These are phyloP conservation scores for Amanita inopinata DNA, from an alignment of 768 basidiomycete genomes.

Conservation along the genomic window DNA sequence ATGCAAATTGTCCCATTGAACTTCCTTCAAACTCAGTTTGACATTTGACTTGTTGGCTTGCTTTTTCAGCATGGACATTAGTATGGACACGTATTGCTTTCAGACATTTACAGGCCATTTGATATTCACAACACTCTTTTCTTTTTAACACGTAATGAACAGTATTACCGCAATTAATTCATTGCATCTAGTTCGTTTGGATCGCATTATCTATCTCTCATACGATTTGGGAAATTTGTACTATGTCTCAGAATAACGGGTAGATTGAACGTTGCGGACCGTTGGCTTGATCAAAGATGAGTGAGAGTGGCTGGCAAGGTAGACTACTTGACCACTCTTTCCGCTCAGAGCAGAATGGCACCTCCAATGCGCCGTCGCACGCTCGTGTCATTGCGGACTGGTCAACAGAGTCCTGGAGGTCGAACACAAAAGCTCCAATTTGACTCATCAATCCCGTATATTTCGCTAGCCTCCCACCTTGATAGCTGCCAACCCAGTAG, in stretches of 20 bases:
- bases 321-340: background rate
- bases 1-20: conserved; percentile 64
- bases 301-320: conserved; percentile 3
- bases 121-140: conserved; percentile 3
- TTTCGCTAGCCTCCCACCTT: too few species aligned
- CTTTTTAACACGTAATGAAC: background rate
- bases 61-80: background rate
- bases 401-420: too few species aligned
- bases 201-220: background rate
- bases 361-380: background rate
- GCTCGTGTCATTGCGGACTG: background rate
- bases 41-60: conserved; percentile 12
- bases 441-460: too few species aligned
- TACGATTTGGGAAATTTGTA: conserved; percentile 3
- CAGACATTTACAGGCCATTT: background rate
- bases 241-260: background rate
- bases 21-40: conserved; percentile 44
- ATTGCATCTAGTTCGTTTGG: background rate
- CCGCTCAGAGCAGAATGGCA: background rate
- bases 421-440: too few species aligned
- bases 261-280: background rate
- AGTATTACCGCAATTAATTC: background rate
- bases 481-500: too few species aligned
- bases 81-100: conserved; percentile 2
- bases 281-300: background rate